Evolutionary conservation across 1,139 yeast species (phyloP).

Genomic region (Saccharomyces hybrid): DNA sequence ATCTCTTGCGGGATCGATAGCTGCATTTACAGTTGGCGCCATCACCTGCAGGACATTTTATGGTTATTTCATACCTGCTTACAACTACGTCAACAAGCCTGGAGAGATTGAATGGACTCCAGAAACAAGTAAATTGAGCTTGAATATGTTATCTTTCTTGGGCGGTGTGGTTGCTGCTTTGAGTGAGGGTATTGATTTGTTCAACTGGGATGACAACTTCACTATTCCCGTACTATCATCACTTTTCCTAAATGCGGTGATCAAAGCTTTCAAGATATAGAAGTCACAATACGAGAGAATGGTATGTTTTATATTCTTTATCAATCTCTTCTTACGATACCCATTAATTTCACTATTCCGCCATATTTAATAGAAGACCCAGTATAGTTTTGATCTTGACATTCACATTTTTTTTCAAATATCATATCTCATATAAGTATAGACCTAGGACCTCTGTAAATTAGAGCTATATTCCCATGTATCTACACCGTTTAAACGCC

Average conservation of each 20-base stretch:
- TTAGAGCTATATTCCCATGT: not conserved
- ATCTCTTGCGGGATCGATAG: slow-evolving; percentile 81
- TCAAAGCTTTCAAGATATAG: slow-evolving; percentile 31
- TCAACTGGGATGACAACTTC: slow-evolving; percentile 80
- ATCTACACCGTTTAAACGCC: not conserved
- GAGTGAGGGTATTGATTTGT: slow-evolving; percentile 75
- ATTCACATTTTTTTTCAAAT: not conserved
- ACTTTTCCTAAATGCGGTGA: slow-evolving; percentile 45
- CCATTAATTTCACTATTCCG: not conserved
- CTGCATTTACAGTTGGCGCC: slow-evolving; percentile 74
- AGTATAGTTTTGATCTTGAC: not conserved
- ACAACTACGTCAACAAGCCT: slow-evolving; percentile 42
- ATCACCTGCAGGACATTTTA: slow-evolving; percentile 59
- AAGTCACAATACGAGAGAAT: not conserved
- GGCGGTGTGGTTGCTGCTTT: slow-evolving; percentile 75
- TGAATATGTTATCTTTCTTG: slow-evolving; percentile 48
- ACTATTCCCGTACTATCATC: slow-evolving; percentile 88
- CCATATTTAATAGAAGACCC: not conserved
- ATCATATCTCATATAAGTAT: not conserved
- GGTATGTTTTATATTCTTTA: not conserved
- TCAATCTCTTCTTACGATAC: not conserved
- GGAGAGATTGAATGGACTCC: slow-evolving; percentile 59
- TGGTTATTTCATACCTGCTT: slow-evolving; percentile 61
- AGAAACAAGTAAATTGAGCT: slow-evolving; percentile 47
- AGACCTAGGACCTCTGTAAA: not conserved